Conservation (phyloP, 1,284 basidiomycete genomes). For the Cryptococcus floricola region DNA sequence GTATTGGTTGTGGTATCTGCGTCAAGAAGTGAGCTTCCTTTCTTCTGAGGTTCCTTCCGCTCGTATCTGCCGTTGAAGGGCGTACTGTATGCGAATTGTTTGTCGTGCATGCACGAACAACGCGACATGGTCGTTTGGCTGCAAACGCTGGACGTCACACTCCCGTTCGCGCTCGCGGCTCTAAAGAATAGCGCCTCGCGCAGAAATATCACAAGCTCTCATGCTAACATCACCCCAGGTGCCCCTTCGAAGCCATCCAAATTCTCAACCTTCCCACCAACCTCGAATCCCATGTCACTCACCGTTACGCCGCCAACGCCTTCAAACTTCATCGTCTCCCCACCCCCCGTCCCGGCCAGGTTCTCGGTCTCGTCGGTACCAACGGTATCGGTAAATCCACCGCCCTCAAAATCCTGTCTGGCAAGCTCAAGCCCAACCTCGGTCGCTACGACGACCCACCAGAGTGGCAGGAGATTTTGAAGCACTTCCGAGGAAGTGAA, state of each 20-base stretch:
- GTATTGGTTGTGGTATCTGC: conserved; percentile 97
- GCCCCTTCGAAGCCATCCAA: conserved; percentile 93
- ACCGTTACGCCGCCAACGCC: conserved; percentile 93
- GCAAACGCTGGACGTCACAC: too few species aligned
- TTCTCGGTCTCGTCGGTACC: conserved; percentile 90
- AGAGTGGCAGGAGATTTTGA: conserved; percentile 95
- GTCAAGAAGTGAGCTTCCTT: conserved; percentile 79
- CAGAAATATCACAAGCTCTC: not conserved
- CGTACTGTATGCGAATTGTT: not conserved
- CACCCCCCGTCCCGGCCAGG: conserved; percentile 90
- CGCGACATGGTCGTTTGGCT: not conserved
- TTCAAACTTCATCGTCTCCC: conserved; percentile 97
- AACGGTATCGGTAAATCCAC: conserved; percentile 99
- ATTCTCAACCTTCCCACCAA: conserved; percentile 98
- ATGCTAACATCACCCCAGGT: conserved; percentile 55
- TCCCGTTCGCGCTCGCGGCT: too few species aligned
- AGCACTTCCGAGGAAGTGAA: conserved; percentile 95
- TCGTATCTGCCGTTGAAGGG: not conserved
- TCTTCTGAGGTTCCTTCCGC: not conserved
- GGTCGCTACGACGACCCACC: conserved; percentile 65
- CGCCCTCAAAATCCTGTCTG: conserved; percentile 88
- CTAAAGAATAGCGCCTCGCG: not conserved
- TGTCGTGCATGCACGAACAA: too few species aligned
- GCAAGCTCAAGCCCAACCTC: conserved; percentile 78
- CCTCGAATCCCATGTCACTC: conserved; percentile 86